Conservation (phyloP, 2,329 filamentous ascomycete genomes). For the Cercospora sojina region DNA sequence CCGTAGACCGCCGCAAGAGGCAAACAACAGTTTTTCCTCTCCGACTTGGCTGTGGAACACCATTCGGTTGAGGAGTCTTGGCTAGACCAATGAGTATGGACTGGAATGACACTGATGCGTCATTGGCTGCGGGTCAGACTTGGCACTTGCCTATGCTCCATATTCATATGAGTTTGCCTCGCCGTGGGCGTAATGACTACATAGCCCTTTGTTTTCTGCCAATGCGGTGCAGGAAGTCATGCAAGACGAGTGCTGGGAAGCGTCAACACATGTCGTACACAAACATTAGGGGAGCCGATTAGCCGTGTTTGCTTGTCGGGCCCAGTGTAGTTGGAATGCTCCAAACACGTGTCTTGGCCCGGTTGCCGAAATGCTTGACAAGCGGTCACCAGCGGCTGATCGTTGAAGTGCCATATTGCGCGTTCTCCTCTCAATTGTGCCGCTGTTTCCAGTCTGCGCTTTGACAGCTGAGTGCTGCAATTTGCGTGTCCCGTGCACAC, state of each 20-base stretch:
- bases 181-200: neutral
- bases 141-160: neutral
- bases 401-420: neutral
- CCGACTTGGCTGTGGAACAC: neutral
- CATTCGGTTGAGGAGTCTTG: neutral
- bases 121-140: neutral
- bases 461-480: neutral
- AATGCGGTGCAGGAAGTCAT: neutral
- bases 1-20: neutral
- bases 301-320: neutral
- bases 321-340: neutral
- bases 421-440: neutral
- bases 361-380: neutral
- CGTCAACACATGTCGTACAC: neutral
- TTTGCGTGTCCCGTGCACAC: neutral
- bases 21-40: neutral
- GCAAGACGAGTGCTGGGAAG: neutral
- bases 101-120: conserved; percentile 2
- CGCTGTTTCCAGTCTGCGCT: neutral
- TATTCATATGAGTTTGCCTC: neutral
- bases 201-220: too few species aligned
- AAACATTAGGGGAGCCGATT: neutral
- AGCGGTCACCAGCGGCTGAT: neutral
- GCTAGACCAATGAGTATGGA: neutral
- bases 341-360: neutral